phyloP scores from a whole-genome alignment of 2,329 filamentous ascomycete genomes.

The Fusarium sororula region DNA sequence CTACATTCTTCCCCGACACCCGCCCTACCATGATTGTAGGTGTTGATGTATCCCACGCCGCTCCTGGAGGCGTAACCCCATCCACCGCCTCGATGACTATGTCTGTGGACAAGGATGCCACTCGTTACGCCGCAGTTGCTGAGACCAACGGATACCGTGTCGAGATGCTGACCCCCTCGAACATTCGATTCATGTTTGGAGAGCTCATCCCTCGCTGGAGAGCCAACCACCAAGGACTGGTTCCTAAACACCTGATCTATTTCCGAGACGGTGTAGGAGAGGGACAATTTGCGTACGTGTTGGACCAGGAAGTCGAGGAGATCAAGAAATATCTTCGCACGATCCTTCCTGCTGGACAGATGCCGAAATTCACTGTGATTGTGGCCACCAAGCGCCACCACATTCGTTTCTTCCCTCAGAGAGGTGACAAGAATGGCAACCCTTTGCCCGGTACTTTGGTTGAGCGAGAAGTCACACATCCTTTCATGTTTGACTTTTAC shows the following conservation, averaged over 20 bases:
- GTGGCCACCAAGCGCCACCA: conserved; percentile 95
- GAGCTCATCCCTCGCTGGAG: conserved; percentile 74
- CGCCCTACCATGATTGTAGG: conserved; percentile 84
- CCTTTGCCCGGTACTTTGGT: conserved; percentile 87
- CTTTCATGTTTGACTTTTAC: conserved; percentile 90
- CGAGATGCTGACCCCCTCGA: conserved; percentile 78
- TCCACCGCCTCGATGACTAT: conserved; percentile 91
- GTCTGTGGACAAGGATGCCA: conserved; percentile 75
- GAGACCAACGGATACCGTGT: conserved; percentile 84
- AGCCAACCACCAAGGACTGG: conserved; percentile 52
- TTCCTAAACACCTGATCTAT: conserved; percentile 83
- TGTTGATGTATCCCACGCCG: conserved; percentile 87
- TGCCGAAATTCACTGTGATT: conserved; percentile 81
- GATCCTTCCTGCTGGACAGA: conserved; percentile 46
- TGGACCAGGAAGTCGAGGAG: conserved; percentile 78
- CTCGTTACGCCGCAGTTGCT: conserved; percentile 80
- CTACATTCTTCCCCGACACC: conserved; percentile 49
- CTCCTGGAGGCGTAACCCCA: conserved; percentile 70
- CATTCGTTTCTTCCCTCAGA: conserved; percentile 86
- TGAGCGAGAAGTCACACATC: conserved; percentile 89
- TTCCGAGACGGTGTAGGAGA: conserved; percentile 93
- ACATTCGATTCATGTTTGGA: conserved; percentile 72
- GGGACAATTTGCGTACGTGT: conserved; percentile 82
- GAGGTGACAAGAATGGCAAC: conserved; percentile 79
- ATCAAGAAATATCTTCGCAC: conserved; percentile 70